Evolutionary conservation across 2,329 filamentous ascomycete genomes (phyloP).

Genomic region (Sclerotinia trifoliorum): DNA sequence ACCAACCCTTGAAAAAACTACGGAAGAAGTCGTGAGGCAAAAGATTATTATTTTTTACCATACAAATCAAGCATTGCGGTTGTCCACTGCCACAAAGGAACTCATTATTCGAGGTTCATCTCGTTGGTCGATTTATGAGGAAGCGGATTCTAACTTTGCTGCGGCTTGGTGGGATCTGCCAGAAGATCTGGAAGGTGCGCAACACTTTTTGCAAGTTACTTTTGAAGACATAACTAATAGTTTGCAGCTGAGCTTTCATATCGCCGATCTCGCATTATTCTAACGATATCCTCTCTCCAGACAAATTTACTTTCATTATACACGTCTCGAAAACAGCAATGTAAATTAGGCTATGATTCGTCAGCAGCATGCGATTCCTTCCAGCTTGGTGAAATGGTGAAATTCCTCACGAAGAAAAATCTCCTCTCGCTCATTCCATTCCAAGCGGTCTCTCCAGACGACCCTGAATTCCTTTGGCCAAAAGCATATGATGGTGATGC

Average conservation of each 20-base stretch:
- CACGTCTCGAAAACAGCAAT: constrained; percentile 65
- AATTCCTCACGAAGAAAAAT: constrained; percentile 63
- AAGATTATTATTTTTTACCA: constrained; percentile 67
- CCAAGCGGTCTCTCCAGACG: constrained; percentile 47
- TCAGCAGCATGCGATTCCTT: constrained; percentile 72
- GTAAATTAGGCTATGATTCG: constrained; percentile 71
- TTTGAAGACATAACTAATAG: constrained; percentile 22
- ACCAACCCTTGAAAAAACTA: constrained; percentile 46
- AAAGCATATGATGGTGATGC: constrained; percentile 57
- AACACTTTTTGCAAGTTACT: background rate
- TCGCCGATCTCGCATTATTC: constrained; percentile 64
- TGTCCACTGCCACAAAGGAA: constrained; percentile 62
- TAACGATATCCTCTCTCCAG: constrained; percentile 68
- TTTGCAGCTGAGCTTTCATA: constrained; percentile 61
- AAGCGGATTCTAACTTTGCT: constrained; percentile 40
- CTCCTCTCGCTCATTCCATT: constrained; percentile 61
- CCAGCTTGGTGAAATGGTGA: constrained; percentile 74
- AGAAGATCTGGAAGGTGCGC: constrained; percentile 62
- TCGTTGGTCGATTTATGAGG: constrained; percentile 40
- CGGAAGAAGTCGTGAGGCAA: constrained; percentile 66
- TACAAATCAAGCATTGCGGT: constrained; percentile 59
- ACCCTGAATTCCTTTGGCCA: constrained; percentile 38
- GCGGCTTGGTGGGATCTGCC: constrained; percentile 72
- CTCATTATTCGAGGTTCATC: constrained; percentile 64
- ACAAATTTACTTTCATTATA: constrained; percentile 67